Evolutionary conservation across 164 flowering plant genomes (phyloP).

Genomic region (Nymphaea thermarum): DNA sequence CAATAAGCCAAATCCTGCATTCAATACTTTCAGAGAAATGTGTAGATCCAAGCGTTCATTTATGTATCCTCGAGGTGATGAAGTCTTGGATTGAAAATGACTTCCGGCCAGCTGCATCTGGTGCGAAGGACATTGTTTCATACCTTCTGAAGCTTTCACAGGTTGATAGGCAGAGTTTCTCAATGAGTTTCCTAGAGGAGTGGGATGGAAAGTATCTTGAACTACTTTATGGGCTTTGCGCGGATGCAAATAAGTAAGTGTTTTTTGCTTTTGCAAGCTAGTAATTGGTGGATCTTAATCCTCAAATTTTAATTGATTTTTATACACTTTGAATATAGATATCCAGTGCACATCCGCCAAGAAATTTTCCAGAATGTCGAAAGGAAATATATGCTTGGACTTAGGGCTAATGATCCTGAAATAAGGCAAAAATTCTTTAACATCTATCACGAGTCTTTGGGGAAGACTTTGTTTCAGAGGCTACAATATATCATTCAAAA

Average conservation of each 20-base stretch:
- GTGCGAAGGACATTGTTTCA: slow-evolving; percentile 67
- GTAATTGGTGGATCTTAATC: no score
- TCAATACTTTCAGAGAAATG: slow-evolving; percentile 79
- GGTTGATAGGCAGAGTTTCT: slow-evolving; percentile 64
- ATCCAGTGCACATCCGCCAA: slow-evolving; percentile 53
- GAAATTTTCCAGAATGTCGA: slow-evolving; percentile 92
- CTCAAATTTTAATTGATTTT: no score
- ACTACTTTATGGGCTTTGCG: slow-evolving; percentile 91
- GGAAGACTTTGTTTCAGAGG: slow-evolving; percentile 69
- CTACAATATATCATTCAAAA: slow-evolving; percentile 83
- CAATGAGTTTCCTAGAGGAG: slow-evolving; percentile 37
- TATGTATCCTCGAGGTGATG: slow-evolving; percentile 75
- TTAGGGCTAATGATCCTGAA: slow-evolving; percentile 91
- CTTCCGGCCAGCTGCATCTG: slow-evolving; percentile 38
- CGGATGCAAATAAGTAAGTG: slow-evolving; percentile 65
- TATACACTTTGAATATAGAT: slow-evolving; percentile 25
- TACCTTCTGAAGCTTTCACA: slow-evolving; percentile 94
- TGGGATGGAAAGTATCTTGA: slow-evolving; percentile 93
- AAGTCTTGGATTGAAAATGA: slow-evolving; percentile 93
- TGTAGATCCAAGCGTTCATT: slow-evolving; percentile 79
- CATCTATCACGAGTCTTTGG: slow-evolving; percentile 85
- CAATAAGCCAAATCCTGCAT: slow-evolving; percentile 55
- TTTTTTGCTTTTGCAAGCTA: no score
- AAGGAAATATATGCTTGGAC: slow-evolving; percentile 89
- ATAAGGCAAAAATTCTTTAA: slow-evolving; percentile 64